Conservation (phyloP, 1,284 basidiomycete species). For the Golubevia pallescens region DNA sequence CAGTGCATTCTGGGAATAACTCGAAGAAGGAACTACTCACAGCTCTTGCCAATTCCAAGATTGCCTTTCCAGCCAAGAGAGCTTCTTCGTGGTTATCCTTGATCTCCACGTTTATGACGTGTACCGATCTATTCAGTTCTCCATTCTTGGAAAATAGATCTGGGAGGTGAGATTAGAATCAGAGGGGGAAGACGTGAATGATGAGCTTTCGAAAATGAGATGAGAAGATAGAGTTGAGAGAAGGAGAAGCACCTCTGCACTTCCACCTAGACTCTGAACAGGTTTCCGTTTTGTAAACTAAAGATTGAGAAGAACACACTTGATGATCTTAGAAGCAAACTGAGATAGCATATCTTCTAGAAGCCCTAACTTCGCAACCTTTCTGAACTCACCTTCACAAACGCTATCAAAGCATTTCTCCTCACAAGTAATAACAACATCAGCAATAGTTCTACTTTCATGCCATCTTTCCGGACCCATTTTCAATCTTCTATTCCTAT, state of each 20-base stretch:
- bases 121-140: constrained; percentile 53
- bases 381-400: constrained; percentile 36
- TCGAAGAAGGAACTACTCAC: constrained; percentile 18
- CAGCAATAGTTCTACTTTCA: constrained; percentile 46
- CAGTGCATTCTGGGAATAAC: neutral
- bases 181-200: no score
- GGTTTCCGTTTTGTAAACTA: no score
- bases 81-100: constrained; percentile 64
- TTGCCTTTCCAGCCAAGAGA: constrained; percentile 51
- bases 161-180: neutral
- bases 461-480: constrained; percentile 58
- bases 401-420: constrained; percentile 61
- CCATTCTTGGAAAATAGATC: constrained; percentile 55
- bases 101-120: constrained; percentile 64
- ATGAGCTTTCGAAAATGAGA: no score
- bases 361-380: no score
- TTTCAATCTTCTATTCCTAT: constrained; percentile 56
- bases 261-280: no score
- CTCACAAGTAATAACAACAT: constrained; percentile 63
- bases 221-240: no score
- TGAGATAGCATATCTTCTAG: no score
- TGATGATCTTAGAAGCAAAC: no score
- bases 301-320: no score
- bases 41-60: constrained; percentile 49
- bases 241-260: no score